A percentile compares a stretch with the other conserved stretches of the same genome.
phyloP scores from a whole-genome alignment of 257 asterid species.

The Gentiana macrophylla region DNA sequence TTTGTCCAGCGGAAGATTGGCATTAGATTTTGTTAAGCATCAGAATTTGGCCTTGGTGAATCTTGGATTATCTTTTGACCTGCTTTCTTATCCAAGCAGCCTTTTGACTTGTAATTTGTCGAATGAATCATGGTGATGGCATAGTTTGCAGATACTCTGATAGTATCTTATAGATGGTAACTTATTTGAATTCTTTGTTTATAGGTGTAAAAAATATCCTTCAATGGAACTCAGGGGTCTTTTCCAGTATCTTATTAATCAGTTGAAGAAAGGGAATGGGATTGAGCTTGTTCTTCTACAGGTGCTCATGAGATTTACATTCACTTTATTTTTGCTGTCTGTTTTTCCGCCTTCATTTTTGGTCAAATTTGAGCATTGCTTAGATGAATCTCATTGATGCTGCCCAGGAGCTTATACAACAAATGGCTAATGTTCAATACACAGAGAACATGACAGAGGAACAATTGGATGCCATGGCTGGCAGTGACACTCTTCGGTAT shows the following conservation, averaged over 20 bases:
- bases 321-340: constrained; percentile 9
- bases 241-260: constrained; percentile 95
- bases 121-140: background rate
- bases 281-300: constrained; percentile 94
- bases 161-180: background rate
- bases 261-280: constrained; percentile 93
- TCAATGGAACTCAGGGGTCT: constrained; percentile 99
- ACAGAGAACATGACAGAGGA: constrained; percentile 99
- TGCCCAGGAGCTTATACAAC: constrained; percentile 89
- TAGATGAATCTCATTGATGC: constrained; percentile 17
- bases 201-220: constrained; percentile 97
- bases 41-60: too few relatives aligned
- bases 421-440: constrained; percentile 98
- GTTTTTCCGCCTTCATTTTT: constrained; percentile 11
- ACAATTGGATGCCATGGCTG: constrained; percentile 97
- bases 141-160: background rate
- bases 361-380: constrained; percentile 9
- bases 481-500: constrained; percentile 96
- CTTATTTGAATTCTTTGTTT: constrained; percentile 11
- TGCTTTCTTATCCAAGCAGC: too few relatives aligned
- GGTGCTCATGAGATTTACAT: constrained; percentile 25
- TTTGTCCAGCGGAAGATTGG: too few relatives aligned
- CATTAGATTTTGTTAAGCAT: too few relatives aligned
- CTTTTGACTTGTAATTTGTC: background rate
- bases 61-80: too few relatives aligned